Base-by-base conservation (phyloP, 306 rosid species). In the Benincasa hispida region DNA sequence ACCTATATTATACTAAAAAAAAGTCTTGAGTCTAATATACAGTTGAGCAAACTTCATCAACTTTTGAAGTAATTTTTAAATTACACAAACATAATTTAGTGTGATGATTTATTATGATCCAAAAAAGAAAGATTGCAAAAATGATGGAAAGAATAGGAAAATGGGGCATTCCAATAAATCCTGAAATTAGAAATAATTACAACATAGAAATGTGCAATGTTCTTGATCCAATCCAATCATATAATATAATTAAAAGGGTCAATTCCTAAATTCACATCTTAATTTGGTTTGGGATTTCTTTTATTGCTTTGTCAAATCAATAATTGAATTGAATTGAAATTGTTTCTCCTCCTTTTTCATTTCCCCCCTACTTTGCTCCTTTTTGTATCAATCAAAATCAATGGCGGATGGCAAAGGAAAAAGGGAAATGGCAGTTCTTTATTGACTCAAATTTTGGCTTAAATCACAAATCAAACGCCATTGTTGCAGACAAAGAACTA, bases 301-400 rank as follows among this genome's bases (percentile, higher is more conserved):
- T 67, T 2, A 39, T 62, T 62, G 67, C 27, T 5, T 32, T 45
- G 57, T 15, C 21, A 69, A 69, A 69, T 69, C 75, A 70, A 70
- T 68, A 63, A 32, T 63, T 62, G 5, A 63, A 63, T 32, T 53
- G 10, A 45, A 45, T 45, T 45, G 50, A 10, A 50, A 50, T 39
- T 41, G 53, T 41, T 67, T 41, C 74, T 66, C 30, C 10, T 18
- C 25, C 14, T 15, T 27, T 65, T 35, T n/a, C 72, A 34, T 65
- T 35, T 65, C 25, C 17, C 48, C 10, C 9, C 39, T 34, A 47
- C 19, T 25, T 7, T 27, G 3, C 42, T 45, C 37, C 57, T 69
- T 69, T 42, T 47, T 69, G 57, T 37, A 37, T 66, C 51, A 66
- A 66, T 66, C 51, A n/a, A 35, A 66, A n/a, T 66, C 73, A 66